Evolutionary conservation across 352 stramenopile genomes (phyloP), one percentile per base, ranked within the genome.

Genomic region (Saprolegnia diclina): DNA sequence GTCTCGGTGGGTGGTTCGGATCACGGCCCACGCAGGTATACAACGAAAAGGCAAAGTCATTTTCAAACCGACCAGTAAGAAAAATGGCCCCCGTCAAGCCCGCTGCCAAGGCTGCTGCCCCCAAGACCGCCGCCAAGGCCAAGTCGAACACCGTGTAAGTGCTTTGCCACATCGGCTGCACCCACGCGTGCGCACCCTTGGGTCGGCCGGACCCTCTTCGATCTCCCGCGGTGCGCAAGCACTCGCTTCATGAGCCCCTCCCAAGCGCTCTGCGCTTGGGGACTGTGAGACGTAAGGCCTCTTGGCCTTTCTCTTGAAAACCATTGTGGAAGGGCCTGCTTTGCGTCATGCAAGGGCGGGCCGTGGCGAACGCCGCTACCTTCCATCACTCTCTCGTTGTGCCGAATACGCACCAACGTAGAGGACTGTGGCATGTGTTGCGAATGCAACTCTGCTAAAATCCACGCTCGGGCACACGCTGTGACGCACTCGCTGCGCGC

Each of bases 21-120:
- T 24, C 11, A 54, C 24, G 37, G 19, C 3, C 11, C 1, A 19
- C 18, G 6, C 4, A 16, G 29, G 40, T 54, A 29, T 44, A 19
- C 22, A 14, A 37, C 21, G 40, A 6, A 7, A 10, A 48, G 11
- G 42, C 42, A 48, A 48, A 48, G 63, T 42, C 63, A 69, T 52
- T 69, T 69, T 69, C 63, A 69, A 69, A 61, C 63, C 63, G 38
- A 54, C 57, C 57, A 66, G 57, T 54, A 66, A 66, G 57, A 66
- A 66, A 63, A 57, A 61, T 61, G 63, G 44, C 63, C 53, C 62
- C 62, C n/a, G 42, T 40, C 50, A 68, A 68, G 46, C 21, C 62
- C 62, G 42, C 63, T 19, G 37, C 63, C 50, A 69, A 69, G 35
- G 46, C 63, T 1, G 46, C 9, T 59, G 52, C 63, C 44, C 22